Evolutionary conservation across 2,329 filamentous ascomycete genomes (phyloP), one percentile per base, ranked within the genome.

Genomic region (Exophiala viscosa): DNA sequence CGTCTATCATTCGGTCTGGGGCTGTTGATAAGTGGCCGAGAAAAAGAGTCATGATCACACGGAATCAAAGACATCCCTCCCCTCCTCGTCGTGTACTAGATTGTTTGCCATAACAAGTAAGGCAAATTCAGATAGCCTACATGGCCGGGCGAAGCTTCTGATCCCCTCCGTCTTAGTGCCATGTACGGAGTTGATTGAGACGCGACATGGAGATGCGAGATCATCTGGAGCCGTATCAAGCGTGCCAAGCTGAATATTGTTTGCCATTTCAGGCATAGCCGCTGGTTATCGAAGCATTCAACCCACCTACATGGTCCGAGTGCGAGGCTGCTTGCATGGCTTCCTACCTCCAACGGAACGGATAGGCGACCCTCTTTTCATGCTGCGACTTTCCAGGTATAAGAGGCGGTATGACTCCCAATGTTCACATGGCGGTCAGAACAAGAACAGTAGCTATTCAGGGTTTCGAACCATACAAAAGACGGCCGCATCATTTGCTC

Each of bases 31-130:
- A 28, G 23, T 28, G 23, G 20, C 20, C 20, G 3, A 23, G 20
- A 6, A 23, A 23, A 6, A 23, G 3, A 23, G 6, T 23, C 20
- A 23, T 23, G 20, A 3, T 28, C 5, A 15, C 31, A 41, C 36
- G 2, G 32, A 32, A n/a, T 33, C 32, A 14, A 48, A 69, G 1
- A 66, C 31, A 4, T 52, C 42, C 55, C 64, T 60, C 10, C 66
- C 66, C 1, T 55, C 57, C 43, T 53, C 49, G n/a, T 70, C 66
- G 45, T 68, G 59, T 14, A 69, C 48, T 8, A 36, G 34, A 36
- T 36, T 36, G 34, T 36, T 36, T 36, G 34, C 34, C 34, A 9
- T 6, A 15, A 36, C 14, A 15, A 36, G 34, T 36, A 36, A 36
- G 14, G 34, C 34, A 4, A 36, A 5, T 13, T 5, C 11, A 36